Evolutionary conservation across 768 basidiomycete genomes (phyloP).

Genomic region (Amanita thiersii): DNA sequence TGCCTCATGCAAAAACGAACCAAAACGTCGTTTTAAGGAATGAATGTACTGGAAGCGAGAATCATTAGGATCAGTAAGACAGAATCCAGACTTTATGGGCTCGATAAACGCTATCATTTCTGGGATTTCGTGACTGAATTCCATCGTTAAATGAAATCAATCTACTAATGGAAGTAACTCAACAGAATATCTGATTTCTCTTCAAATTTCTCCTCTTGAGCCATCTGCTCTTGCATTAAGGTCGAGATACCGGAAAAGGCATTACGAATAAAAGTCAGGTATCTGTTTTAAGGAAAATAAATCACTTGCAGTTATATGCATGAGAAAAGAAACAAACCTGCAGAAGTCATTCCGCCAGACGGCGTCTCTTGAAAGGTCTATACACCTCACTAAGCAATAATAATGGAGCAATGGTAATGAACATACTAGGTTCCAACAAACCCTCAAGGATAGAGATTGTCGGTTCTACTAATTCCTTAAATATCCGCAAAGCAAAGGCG

Average conservation of each 20-base stretch:
- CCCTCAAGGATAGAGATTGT: slow-evolving; percentile 46
- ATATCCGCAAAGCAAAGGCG: slow-evolving; percentile 62
- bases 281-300: slow-evolving; percentile 28
- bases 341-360: slow-evolving; percentile 85
- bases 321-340: slow-evolving; percentile 33
- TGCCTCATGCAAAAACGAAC: slow-evolving; percentile 61
- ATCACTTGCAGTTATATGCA: not conserved
- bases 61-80: slow-evolving; percentile 57
- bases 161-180: slow-evolving; percentile 14
- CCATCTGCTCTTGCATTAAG: slow-evolving; percentile 44
- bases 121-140: slow-evolving; percentile 55
- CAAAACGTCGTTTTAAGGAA: slow-evolving; percentile 52
- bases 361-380: slow-evolving; percentile 43
- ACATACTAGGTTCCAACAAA: slow-evolving; percentile 46
- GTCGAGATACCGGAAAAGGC: slow-evolving; percentile 72
- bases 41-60: slow-evolving; percentile 56
- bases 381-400: slow-evolving; percentile 7
- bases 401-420: not conserved
- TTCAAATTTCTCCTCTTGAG: slow-evolving; percentile 33
- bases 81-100: slow-evolving; percentile 58
- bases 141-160: slow-evolving; percentile 2
- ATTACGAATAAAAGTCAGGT: slow-evolving; percentile 65
- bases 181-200: slow-evolving; percentile 64
- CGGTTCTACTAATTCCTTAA: slow-evolving; percentile 60
- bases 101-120: slow-evolving; percentile 68